A percentile compares a stretch with the other conserved stretches of the same genome.
phyloP scores from a whole-genome alignment of 441 rosid genomes.

The Eruca vesicaria region DNA sequence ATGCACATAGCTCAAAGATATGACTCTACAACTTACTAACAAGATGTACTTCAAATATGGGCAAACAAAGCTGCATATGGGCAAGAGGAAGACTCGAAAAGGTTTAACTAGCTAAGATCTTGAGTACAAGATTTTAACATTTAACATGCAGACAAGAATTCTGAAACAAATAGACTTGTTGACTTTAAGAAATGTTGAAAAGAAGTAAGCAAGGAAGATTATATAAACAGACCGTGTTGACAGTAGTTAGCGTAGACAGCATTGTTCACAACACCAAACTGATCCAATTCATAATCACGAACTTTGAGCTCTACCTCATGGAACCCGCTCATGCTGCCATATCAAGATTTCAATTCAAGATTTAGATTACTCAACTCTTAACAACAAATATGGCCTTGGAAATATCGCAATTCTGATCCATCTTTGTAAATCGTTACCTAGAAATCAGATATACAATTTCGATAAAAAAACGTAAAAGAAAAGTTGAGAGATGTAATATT shows the following conservation, averaged over 20 bases:
- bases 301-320: slow-evolving; percentile 66
- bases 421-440: not conserved
- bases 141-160: not conserved
- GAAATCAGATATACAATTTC: not conserved
- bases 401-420: not conserved
- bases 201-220: not conserved
- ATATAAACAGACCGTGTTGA: slow-evolving; percentile 41
- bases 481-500: not conserved
- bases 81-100: not conserved
- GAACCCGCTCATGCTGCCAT: slow-evolving; percentile 54
- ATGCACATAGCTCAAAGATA: too few species aligned
- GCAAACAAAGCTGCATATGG: too few species aligned
- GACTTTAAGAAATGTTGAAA: not conserved
- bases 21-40: too few species aligned
- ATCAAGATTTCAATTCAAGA: not conserved
- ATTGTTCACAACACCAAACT: slow-evolving; percentile 82
- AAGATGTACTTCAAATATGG: too few species aligned
- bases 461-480: not conserved
- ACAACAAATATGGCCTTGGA: not conserved
- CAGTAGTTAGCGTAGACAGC: slow-evolving; percentile 81
- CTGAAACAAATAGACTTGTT: not conserved
- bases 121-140: not conserved
- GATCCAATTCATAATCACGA: slow-evolving; percentile 82
- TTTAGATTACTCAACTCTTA: not conserved
- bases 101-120: not conserved